Conservation (phyloP, 768 basidiomycete species). For the Guyanaporus albipodus region DNA sequence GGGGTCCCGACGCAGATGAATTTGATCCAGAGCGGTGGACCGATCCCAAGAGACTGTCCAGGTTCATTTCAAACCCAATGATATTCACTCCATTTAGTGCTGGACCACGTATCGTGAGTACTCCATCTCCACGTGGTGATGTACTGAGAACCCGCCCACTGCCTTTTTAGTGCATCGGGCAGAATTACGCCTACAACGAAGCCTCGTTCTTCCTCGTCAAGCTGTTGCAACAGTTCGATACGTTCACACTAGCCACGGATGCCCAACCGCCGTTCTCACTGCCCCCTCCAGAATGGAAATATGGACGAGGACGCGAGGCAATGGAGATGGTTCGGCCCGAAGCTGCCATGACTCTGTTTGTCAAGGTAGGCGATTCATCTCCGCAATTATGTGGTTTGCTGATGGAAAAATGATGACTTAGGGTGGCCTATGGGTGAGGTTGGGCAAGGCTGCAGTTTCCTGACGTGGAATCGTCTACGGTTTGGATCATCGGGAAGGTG, state of each 20-base stretch:
- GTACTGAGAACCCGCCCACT: conserved; percentile 15
- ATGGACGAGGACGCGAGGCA: conserved; percentile 41
- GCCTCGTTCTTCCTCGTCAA: conserved; percentile 69
- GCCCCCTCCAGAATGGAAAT: conserved; percentile 56
- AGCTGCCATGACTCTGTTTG: conserved; percentile 59
- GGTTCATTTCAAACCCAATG: conserved; percentile 53
- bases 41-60: conserved; percentile 47
- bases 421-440: conserved; percentile 60
- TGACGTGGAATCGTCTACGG: conserved; percentile 6
- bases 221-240: conserved; percentile 60
- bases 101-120: conserved; percentile 53
- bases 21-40: conserved; percentile 82
- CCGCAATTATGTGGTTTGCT: conserved; percentile 2
- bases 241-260: conserved; percentile 57
- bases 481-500: background rate
- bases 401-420: conserved; percentile 20
- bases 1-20: conserved; percentile 73
- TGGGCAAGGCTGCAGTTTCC: conserved; percentile 28
- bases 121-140: background rate
- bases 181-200: conserved; percentile 75
- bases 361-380: conserved; percentile 47
- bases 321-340: conserved; percentile 60
- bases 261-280: conserved; percentile 58
- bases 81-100: conserved; percentile 76
- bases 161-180: conserved; percentile 54